phyloP scores from a whole-genome alignment of 2,329 filamentous ascomycete species.

The Monosporascus cannonballus region DNA sequence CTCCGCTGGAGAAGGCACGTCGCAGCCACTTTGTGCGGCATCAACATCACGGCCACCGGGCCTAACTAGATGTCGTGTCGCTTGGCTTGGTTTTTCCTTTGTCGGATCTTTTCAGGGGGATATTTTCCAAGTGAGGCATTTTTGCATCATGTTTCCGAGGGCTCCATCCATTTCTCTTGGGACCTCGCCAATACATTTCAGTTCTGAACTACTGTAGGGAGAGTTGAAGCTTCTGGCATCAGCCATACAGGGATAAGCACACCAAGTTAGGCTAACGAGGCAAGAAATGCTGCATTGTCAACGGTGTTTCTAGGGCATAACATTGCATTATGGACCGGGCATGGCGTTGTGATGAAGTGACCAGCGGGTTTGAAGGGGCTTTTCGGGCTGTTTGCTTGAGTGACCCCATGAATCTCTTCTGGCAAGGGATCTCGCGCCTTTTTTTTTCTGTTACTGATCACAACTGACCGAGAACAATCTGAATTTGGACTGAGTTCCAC shows the following conservation, averaged over 20 bases:
- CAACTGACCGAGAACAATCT: constrained; percentile 12
- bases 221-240: constrained; percentile 17
- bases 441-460: constrained; percentile 6
- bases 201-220: constrained; percentile 16
- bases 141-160: constrained; percentile 17
- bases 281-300: constrained; percentile 4
- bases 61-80: constrained; percentile 4
- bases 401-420: constrained; percentile 15
- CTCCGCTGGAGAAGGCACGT: constrained; percentile 24
- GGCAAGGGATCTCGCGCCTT: constrained; percentile 14
- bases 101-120: constrained; percentile 19
- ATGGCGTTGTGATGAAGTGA: constrained; percentile 8
- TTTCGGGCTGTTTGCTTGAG: constrained; percentile 8
- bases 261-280: constrained; percentile 4
- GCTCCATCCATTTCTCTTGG: constrained; percentile 16
- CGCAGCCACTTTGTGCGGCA: constrained; percentile 35
- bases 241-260: constrained; percentile 11
- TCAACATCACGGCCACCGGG: constrained; percentile 22
- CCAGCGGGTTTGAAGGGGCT: constrained; percentile 4
- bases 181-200: constrained; percentile 20
- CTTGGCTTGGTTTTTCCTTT: constrained; percentile 2
- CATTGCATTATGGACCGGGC: constrained; percentile 16
- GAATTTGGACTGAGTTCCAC: constrained; percentile 2
- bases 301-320: constrained; percentile 9
- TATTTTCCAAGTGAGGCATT: constrained; percentile 16